Evolutionary conservation across 139 green algal genomes (phyloP).

Genomic region (Dunaliella sp.): DNA sequence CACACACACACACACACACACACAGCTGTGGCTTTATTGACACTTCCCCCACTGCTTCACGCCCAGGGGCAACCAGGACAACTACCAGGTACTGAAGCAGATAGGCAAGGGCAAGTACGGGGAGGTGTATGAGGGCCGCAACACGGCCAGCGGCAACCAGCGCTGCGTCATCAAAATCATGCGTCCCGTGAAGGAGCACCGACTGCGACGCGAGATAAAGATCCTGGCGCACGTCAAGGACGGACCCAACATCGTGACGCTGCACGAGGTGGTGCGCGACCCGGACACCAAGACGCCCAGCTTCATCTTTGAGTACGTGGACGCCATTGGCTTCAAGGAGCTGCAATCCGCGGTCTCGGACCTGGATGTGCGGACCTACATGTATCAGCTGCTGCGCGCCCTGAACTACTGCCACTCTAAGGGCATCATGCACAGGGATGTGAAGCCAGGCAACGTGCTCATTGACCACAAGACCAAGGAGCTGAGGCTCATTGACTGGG

Average conservation of each 20-base stretch:
- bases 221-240: conserved; percentile 95
- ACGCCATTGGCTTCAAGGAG: conserved; percentile 53
- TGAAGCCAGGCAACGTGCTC: conserved; percentile 75
- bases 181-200: conserved; percentile 99
- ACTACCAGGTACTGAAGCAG: conserved; percentile 38
- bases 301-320: conserved; percentile 90
- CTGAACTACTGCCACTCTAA: conserved; percentile 92
- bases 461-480: conserved; percentile 92
- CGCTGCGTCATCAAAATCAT: conserved; percentile 97
- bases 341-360: conserved; percentile 91
- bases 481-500: conserved; percentile 98
- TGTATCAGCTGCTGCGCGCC: conserved; percentile 92
- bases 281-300: conserved; percentile 91
- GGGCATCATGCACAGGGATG: conserved; percentile 82
- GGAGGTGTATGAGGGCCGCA: conserved; percentile 96
- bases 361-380: conserved; percentile 95
- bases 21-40: background rate
- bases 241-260: conserved; percentile 95
- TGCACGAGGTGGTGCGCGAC: conserved; percentile 96
- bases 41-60: no score
- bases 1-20: background rate
- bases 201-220: conserved; percentile 94
- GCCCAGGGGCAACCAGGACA: conserved; percentile 40
- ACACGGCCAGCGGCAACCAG: conserved; percentile 52
- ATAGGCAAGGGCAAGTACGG: conserved; percentile 89